A percentile compares a stretch with the other conserved stretches of the same genome.
Evolutionary conservation across 164 flowering plant species (phyloP).

Genomic region (Platanus orientalis): DNA sequence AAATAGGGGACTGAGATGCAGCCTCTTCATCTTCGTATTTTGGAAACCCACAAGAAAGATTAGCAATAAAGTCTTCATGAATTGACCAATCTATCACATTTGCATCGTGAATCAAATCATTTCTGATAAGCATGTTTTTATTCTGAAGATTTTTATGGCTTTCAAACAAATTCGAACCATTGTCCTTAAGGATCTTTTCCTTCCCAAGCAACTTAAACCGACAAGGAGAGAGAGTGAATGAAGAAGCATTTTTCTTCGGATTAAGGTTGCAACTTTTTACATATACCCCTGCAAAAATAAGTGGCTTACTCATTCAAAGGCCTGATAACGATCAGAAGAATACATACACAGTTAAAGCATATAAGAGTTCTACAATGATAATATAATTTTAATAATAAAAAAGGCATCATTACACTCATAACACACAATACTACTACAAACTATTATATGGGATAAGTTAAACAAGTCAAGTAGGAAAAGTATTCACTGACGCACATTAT

Average conservation of each 20-base stretch:
- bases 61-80: slow-evolving; percentile 44
- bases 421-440: no score
- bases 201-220: slow-evolving; percentile 44
- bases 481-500: no score
- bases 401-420: no score
- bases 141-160: slow-evolving; percentile 22
- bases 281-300: slow-evolving; percentile 69
- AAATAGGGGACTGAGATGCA: slow-evolving; percentile 16
- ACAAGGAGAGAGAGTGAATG: slow-evolving; percentile 67
- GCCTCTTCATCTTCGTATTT: slow-evolving; percentile 27
- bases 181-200: slow-evolving; percentile 29
- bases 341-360: neutral
- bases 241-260: slow-evolving; percentile 39
- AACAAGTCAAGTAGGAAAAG: no score
- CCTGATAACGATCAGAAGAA: neutral
- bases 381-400: neutral
- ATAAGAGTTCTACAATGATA: neutral
- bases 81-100: slow-evolving; percentile 47
- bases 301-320: slow-evolving; percentile 8
- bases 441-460: no score
- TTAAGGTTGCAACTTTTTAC: slow-evolving; percentile 32
- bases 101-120: slow-evolving; percentile 22
- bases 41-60: slow-evolving; percentile 29
- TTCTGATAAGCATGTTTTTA: slow-evolving; percentile 15
- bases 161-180: slow-evolving; percentile 27